Evolutionary conservation across 2,329 filamentous ascomycete species (phyloP).

Genomic region (Cladosporium sp.): DNA sequence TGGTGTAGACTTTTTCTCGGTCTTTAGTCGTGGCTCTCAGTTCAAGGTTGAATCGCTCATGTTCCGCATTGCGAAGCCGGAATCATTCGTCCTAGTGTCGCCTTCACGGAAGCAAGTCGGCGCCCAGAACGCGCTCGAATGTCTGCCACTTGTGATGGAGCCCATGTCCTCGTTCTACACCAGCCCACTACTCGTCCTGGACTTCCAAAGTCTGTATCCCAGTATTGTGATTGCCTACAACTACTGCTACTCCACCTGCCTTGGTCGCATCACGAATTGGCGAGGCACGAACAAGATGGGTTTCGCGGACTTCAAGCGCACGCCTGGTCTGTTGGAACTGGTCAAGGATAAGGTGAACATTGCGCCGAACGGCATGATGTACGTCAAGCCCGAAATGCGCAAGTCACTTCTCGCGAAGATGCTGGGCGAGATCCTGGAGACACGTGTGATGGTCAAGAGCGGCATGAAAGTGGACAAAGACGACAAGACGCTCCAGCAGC

Average conservation of each 20-base stretch:
- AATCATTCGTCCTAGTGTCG: slow-evolving; percentile 88
- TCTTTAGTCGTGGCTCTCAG: slow-evolving; percentile 91
- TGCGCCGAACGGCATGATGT: slow-evolving; percentile 95
- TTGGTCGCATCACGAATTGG: slow-evolving; percentile 84
- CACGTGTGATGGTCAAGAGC: slow-evolving; percentile 94
- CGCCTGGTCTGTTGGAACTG: slow-evolving; percentile 71
- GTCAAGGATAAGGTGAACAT: slow-evolving; percentile 87
- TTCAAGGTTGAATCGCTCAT: slow-evolving; percentile 99
- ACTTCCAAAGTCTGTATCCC: slow-evolving; percentile 95
- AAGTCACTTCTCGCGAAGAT: slow-evolving; percentile 94
- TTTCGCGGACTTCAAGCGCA: slow-evolving; percentile 80
- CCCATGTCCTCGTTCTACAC: slow-evolving; percentile 93
- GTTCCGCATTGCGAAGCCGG: slow-evolving; percentile 97
- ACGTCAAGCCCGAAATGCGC: slow-evolving; percentile 77
- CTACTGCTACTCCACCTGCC: slow-evolving; percentile 95
- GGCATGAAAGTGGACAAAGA: slow-evolving; percentile 94
- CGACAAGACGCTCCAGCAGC: slow-evolving; percentile 78
- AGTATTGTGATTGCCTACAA: slow-evolving; percentile 99
- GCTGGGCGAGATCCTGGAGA: slow-evolving; percentile 93
- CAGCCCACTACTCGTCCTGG: slow-evolving; percentile 83
- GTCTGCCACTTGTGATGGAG: slow-evolving; percentile 94
- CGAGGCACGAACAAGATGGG: slow-evolving; percentile 94
- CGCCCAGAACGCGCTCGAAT: slow-evolving; percentile 90
- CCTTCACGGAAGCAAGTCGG: slow-evolving; percentile 91
- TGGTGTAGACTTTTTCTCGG: slow-evolving; percentile 94